Evolutionary conservation across 1,284 basidiomycete genomes (phyloP).

Genomic region (Wolfiporia cocos): DNA sequence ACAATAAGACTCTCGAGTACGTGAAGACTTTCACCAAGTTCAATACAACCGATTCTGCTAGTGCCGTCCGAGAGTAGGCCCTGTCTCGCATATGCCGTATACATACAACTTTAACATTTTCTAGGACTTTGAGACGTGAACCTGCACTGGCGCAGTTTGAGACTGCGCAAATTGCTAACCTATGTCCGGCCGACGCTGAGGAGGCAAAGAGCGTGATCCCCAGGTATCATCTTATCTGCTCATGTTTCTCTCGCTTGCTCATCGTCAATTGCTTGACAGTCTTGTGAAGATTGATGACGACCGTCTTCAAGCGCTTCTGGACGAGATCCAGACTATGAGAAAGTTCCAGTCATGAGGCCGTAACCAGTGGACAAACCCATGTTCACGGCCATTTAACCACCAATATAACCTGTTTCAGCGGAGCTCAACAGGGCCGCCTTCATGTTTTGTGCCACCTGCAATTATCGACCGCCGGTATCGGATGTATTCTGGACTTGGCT

Average conservation of each 20-base stretch:
- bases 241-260: not conserved
- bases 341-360: constrained; percentile 69
- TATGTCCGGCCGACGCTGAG: constrained; percentile 83
- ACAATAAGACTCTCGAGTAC: constrained; percentile 90
- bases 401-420: too few species aligned
- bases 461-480: too few species aligned
- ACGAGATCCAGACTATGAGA: constrained; percentile 85
- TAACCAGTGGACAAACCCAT: too few species aligned
- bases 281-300: constrained; percentile 87
- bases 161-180: constrained; percentile 87
- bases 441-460: too few species aligned
- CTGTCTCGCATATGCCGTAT: not conserved
- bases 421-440: too few species aligned
- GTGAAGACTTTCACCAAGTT: constrained; percentile 90
- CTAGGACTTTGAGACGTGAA: constrained; percentile 68
- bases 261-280: constrained; percentile 31
- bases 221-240: constrained; percentile 42
- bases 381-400: too few species aligned
- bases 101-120: constrained; percentile 1
- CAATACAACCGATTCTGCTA: constrained; percentile 80
- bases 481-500: too few species aligned
- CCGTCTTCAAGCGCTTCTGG: constrained; percentile 70
- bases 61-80: constrained; percentile 82
- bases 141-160: constrained; percentile 83
- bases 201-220: constrained; percentile 91